Evolutionary conservation across 192 early-diverging fungal genomes (phyloP).

Genomic region (Backusella morwellensis): DNA sequence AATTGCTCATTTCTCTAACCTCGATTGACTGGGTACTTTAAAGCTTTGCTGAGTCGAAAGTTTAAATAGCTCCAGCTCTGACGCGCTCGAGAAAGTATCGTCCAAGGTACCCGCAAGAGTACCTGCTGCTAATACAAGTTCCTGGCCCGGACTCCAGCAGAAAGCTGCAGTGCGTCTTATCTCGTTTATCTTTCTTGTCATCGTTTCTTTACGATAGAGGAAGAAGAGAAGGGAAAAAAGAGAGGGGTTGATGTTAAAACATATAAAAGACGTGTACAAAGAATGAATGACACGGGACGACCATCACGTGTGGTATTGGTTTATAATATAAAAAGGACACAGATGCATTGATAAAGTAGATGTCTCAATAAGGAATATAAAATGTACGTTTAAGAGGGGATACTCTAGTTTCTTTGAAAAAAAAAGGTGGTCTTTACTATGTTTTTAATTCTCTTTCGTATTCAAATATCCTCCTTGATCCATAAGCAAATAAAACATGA

Average conservation of each 20-base stretch:
- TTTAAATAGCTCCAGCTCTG: slow-evolving; percentile 86
- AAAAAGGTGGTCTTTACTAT: too few species aligned
- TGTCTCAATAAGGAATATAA: not conserved
- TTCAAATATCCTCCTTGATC: not conserved
- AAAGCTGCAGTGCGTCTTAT: slow-evolving; percentile 81
- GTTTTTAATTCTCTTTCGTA: too few species aligned
- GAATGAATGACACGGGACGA: not conserved
- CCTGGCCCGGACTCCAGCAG: slow-evolving; percentile 76
- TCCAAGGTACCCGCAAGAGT: slow-evolving; percentile 96
- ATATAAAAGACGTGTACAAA: not conserved
- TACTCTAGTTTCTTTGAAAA: too few species aligned
- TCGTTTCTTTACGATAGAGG: not conserved
- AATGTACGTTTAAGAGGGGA: too few species aligned
- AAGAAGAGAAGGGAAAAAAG: not conserved
- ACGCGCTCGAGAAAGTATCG: slow-evolving; percentile 84
- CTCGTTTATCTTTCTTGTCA: slow-evolving; percentile 54
- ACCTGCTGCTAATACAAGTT: slow-evolving; percentile 78
- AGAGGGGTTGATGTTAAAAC: not conserved
- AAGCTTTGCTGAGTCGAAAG: slow-evolving; percentile 25
- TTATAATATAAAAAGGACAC: not conserved
- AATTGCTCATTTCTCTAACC: not conserved
- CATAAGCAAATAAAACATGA: not conserved
- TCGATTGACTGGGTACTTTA: not conserved
- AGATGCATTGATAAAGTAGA: not conserved
- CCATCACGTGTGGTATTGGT: not conserved